Evolutionary conservation across 2,329 filamentous ascomycete genomes (phyloP).

Genomic region (Curvularia sp.): DNA sequence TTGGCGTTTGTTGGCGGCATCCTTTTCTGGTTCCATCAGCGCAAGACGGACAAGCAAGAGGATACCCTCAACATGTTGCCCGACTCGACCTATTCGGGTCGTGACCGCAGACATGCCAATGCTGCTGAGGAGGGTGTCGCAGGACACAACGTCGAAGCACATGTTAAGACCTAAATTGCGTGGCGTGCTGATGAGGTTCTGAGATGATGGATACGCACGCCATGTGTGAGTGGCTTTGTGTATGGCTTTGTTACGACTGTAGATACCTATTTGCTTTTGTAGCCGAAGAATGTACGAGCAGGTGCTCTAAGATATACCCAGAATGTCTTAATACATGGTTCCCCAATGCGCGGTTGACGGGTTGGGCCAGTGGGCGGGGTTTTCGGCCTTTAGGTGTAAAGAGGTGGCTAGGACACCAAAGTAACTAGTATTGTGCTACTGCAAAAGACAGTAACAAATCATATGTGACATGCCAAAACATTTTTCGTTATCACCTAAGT

Average conservation of each 20-base stretch:
- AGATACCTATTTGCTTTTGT: constrained; percentile 10
- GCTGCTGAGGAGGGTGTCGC: constrained; percentile 22
- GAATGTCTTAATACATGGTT: neutral
- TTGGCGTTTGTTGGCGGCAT: constrained; percentile 68
- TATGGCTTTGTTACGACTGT: neutral
- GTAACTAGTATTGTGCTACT: neutral
- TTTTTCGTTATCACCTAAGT: neutral
- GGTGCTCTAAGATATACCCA: neutral
- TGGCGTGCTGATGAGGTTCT: neutral
- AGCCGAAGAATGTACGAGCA: constrained; percentile 1
- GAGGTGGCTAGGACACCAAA: neutral
- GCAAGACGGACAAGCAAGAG: constrained; percentile 70
- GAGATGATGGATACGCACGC: neutral
- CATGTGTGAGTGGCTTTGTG: neutral
- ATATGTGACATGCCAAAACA: neutral
- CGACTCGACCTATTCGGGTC: constrained; percentile 46
- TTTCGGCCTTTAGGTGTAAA: neutral
- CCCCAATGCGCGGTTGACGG: neutral
- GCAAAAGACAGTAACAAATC: neutral
- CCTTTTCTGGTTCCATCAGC: constrained; percentile 73
- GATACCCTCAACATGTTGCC: constrained; percentile 71
- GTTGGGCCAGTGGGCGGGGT: neutral
- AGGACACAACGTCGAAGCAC: constrained; percentile 2
- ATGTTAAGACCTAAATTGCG: neutral
- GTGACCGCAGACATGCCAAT: constrained; percentile 35